Evolutionary conservation across 1,284 basidiomycete species (phyloP), one percentile per base, ranked within the genome.

Genomic region (Microbotryum intermedium): DNA sequence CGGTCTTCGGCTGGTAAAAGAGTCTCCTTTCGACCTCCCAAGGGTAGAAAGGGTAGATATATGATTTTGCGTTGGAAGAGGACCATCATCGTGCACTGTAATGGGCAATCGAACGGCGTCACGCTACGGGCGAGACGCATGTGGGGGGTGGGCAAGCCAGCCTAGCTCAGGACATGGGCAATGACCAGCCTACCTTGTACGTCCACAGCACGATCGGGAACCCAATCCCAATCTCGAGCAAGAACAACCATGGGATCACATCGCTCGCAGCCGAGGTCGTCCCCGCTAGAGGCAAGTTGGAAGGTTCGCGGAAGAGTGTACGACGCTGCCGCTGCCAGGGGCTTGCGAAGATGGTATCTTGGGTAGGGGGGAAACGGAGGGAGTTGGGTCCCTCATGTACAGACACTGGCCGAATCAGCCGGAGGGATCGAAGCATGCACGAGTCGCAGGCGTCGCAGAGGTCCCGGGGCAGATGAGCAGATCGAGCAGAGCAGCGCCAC

Each of bases 21-120:
- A 9, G 69, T 60, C 59, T 80, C 78, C 13, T 68, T 70, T 20
- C 79, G 72, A 11, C 77, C 74, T 18, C 77, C 78, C 1, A 76
- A 73, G 3, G 80, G 80, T 1, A 75, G 75, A 56, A 80, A 80
- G 0, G 79, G 79, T 77, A 82, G 79, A 70, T 82, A 81, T 13
- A 82, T 80, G 34, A 81, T 76, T 58, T 77, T 79, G 6, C 80
- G 73, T 63, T 81, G 80, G 56, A 82, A 80, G 0, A 79, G 10
- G 9, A 80, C 71, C 72, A 82, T 75, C 74, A 80, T 77, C 3
- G 78, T 46, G 62, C 78, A 80, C 80, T 81, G 61, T 9, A 26
- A 29, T 11, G n/a, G 52, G 25, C 51, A 23, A 29, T 20, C 21
- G 10, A 25, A 29, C n/a, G n/a, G 29, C 44, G 23, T 28, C 20